Evolutionary conservation across 768 basidiomycete genomes (phyloP), one percentile per base, ranked within the genome.

Genomic region (Pleurotus tuber-regium): DNA sequence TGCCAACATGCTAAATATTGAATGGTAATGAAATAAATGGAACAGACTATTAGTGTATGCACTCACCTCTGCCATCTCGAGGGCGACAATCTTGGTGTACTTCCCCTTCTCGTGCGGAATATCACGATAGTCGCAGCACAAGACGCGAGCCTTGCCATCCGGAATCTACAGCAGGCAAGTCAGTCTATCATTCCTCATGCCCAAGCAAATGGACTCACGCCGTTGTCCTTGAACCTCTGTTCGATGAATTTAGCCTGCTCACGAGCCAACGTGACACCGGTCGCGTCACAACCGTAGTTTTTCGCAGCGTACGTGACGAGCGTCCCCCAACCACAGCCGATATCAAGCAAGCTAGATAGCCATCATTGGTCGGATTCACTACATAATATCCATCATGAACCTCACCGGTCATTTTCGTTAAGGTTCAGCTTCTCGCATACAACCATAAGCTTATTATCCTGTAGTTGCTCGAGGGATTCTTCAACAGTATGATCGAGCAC

Each of bases 291-390:
- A n/a, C 76, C 89, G 65, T 87, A 98, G 75, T 99, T 99, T 75
- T 98, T 98, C 26, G 92, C 89, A 38, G 97, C 97, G 61, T 93
- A 96, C 1, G 96, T 87, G 33, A 84, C 82, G 50, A 99, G 84
- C 0, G 97, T 97, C 23, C 96, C 97, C 97, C 97, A 99, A 38
- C 97, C 97, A 60, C 91, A 93, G 9, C 91, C 91, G 52, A 92
- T 84, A 56, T 93, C 91, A 14, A 93, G 82, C 1, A 92, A 73
- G 51, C 77, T 83, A 67, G 26, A n/a, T n/a, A n/a, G n/a, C n/a
- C n/a, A n/a, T n/a, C n/a, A n/a, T n/a, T n/a, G n/a, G n/a, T n/a
- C n/a, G n/a, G n/a, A n/a, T n/a, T n/a, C n/a, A n/a, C n/a, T n/a
- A n/a, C n/a, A n/a, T n/a, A n/a, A n/a, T n/a, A n/a, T n/a, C n/a